Evolutionary conservation across 2,329 filamentous ascomycete species (phyloP), one percentile per base, ranked within the genome.

Genomic region (Paecilomyces sp.): DNA sequence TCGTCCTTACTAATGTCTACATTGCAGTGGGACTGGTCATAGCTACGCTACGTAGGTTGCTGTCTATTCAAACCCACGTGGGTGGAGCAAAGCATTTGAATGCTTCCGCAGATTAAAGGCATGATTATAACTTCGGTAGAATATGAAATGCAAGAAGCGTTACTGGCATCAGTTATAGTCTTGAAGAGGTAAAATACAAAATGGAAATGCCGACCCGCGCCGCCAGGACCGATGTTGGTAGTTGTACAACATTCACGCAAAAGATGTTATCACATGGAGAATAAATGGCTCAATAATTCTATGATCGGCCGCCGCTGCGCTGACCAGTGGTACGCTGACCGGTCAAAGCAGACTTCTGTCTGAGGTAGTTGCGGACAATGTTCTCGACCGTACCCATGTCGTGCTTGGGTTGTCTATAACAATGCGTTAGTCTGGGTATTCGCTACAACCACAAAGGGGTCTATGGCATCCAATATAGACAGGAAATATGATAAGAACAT

Each of bases 351-450:
- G 77, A 75, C 69, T 81, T 81, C 68, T 81, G 75, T 70, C 81
- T 79, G 68, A 85, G 75, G 71, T 88, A 92, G 65, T 84, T 82
- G 67, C 82, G 79, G 60, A 96, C 91, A 69, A 93, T 81, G 65
- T 89, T 86, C 74, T 95, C 90, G 64, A 96, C 90, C 68, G 85
- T 91, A 62, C 92, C 90, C 78, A 91, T 85, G 77, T 96, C 92
- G 76, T 96, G 92, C 77, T 88, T 89, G 61, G 90, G 86, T 80
- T 92, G 82, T 72, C 81, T 80, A 34, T 18, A 54, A 2, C 25
- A 55, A 3, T 47, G 55, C 15, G 28, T 54, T 22, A 25, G 41
- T 30, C 30, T 30, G 22, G 24, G 24, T 9, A 3, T n/a, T 54
- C 53, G 47, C 25, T 15, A 55, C 33, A 55, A 33, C n/a, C 57